A percentile compares a stretch with the other conserved stretches of the same genome.
Conservation (phyloP, 176 grass and related monocot species). For the Calamus simplicifolius region DNA sequence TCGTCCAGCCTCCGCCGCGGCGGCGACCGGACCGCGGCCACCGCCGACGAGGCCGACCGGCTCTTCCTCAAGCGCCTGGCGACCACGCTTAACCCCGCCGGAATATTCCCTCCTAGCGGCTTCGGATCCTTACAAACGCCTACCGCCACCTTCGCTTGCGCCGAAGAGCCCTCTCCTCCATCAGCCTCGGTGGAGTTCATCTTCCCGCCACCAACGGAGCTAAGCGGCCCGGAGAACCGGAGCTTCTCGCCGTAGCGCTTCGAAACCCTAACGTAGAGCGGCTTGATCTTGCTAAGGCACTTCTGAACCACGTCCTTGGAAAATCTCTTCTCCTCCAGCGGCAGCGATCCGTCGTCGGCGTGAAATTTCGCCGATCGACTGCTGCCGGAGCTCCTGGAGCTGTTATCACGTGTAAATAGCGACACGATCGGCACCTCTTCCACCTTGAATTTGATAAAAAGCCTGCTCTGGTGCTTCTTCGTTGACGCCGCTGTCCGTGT, state of each 20-base stretch:
- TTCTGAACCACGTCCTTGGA: conserved; percentile 7
- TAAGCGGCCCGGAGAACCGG: conserved; percentile 1
- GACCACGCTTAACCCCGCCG: conserved; percentile 12
- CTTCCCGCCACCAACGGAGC: conserved; percentile 20
- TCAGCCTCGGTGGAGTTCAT: not conserved
- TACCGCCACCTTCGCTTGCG: not conserved
- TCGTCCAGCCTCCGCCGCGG: conserved; percentile 45
- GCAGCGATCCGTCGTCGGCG: not conserved
- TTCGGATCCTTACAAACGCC: not conserved
- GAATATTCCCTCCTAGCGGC: not conserved
- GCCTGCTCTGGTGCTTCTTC: not conserved
- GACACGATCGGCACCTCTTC: not conserved
- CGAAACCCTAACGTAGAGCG: conserved; percentile 9
- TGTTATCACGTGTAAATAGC: conserved; percentile 3
- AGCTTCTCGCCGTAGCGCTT: conserved; percentile 12
- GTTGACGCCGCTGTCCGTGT: too few species aligned
- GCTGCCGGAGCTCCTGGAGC: conserved; percentile 13
- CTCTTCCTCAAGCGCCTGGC: conserved; percentile 41
- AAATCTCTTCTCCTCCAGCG: not conserved
- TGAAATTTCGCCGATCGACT: not conserved
- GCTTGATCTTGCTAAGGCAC: conserved; percentile 15
- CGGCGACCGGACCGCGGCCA: conserved; percentile 18
- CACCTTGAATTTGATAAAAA: conserved; percentile 15
- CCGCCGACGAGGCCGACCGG: conserved; percentile 47
- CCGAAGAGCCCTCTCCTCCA: not conserved